phyloP scores from a whole-genome alignment of 768 basidiomycete genomes.

The Mycena haematopus region DNA sequence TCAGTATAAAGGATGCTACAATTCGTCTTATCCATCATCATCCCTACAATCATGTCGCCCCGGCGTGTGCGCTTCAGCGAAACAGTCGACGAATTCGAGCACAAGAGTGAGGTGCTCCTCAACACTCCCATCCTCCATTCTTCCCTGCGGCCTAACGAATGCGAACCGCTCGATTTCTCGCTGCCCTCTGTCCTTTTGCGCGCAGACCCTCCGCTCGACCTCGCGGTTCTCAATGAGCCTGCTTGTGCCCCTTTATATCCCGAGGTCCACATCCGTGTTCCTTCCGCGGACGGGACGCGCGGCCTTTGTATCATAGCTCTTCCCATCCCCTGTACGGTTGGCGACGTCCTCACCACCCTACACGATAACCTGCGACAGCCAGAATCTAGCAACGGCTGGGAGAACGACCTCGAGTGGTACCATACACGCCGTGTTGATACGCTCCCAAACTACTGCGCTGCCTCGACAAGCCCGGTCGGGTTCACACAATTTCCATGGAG shows the following conservation, averaged over 20 bases:
- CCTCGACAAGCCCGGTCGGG: background rate
- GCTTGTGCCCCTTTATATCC: background rate
- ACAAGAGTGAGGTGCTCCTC: background rate
- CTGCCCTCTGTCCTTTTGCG: constrained; percentile 4
- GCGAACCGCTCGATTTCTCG: constrained; percentile 7
- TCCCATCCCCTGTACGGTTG: background rate
- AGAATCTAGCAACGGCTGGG: background rate
- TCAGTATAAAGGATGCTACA: background rate
- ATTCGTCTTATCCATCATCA: background rate
- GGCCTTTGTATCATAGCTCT: constrained; percentile 4
- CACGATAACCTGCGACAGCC: background rate
- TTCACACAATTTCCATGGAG: background rate
- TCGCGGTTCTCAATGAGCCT: background rate
- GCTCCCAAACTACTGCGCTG: background rate
- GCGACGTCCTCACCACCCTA: constrained; percentile 10
- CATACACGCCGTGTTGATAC: background rate
- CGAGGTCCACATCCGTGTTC: background rate
- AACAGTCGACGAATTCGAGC: constrained; percentile 2
- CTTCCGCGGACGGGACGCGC: background rate
- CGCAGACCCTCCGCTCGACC: background rate
- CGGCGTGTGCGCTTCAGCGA: constrained; percentile 6
- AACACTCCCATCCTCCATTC: background rate
- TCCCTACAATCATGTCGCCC: background rate
- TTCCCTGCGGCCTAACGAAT: background rate
- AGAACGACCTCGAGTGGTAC: background rate